These are phyloP conservation scores for Eucalyptus lansdowneana DNA, from an alignment of 345 rosid species.

Conservation along the genomic window DNA sequence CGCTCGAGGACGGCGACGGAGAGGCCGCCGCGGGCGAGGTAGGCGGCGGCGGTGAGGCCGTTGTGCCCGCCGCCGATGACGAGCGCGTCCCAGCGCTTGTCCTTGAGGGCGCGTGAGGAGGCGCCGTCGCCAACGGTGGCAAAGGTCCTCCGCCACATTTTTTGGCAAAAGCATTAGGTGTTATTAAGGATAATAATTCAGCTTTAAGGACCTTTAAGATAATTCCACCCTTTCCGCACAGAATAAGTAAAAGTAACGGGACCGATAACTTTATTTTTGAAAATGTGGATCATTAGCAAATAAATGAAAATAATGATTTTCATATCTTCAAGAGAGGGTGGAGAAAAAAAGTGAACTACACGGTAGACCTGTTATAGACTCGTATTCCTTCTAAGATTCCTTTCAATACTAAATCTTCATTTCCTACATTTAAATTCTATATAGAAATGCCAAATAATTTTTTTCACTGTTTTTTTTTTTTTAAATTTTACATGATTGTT, in stretches of 20 bases:
- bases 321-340: not conserved
- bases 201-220: not conserved
- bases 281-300: no score
- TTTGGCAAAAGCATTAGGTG: not conserved
- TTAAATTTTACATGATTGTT: not conserved
- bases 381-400: not conserved
- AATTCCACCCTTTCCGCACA: not conserved
- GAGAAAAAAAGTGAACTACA: not conserved
- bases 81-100: slow-evolving; percentile 65
- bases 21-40: slow-evolving; percentile 80
- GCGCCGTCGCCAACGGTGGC: slow-evolving; percentile 1
- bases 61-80: slow-evolving; percentile 92
- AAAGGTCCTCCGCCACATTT: slow-evolving; percentile 71
- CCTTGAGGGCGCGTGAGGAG: slow-evolving; percentile 1
- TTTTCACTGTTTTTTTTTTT: not conserved
- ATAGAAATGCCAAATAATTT: not conserved
- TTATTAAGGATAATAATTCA: not conserved
- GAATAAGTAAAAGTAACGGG: not conserved
- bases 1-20: slow-evolving; percentile 85
- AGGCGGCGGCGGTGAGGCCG: slow-evolving; percentile 82
- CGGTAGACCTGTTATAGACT: not conserved
- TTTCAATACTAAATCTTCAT: not conserved
- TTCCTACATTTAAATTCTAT: not conserved
- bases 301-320: no score
- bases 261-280: not conserved